Evolutionary conservation across 2,329 filamentous ascomycete species (phyloP), one percentile per base, ranked within the genome.

Genomic region (Acephala macrosclerotiorum): DNA sequence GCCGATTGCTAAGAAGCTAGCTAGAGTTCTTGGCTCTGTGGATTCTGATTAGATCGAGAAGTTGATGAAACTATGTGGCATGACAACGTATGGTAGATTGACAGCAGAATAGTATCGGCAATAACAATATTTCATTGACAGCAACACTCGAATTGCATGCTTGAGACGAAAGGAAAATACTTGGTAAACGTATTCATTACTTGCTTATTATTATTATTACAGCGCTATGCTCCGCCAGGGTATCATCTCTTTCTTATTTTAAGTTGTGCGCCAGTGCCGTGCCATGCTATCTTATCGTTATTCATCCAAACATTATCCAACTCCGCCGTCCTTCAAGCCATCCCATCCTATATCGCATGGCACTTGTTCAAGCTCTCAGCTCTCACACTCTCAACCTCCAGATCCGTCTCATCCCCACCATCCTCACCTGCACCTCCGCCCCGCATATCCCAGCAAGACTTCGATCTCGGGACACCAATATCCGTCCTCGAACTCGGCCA

Each of bases 231-330:
- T 22, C 18, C 12, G 2, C 20, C 5, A 22, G 45, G 49, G 49
- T 53, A 53, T 53, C 49, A n/a, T 53, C 49, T 53, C 25, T 26
- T 16, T 5, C 9, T 16, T 53, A 25, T 29, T 53, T n/a, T 3
- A 29, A 11, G 3, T 53, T 16, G 25, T 11, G 49, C 25, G 22
- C 26, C 4, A 11, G 25, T n/a, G n/a, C n/a, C n/a, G n/a, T n/a
- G n/a, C 49, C 49, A 33, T 53, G 49, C 25, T 53, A 53, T 53
- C 49, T 25, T 53, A 49, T 53, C 49, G 16, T 53, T 29, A 53
- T 29, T 53, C 26, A 29, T 53, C 26, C 49, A 18, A 18, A 29
- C 49, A 53, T 53, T 53, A 53, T 26, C 7, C 38, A 42, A 42
- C 18, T 51, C 16, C 47, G n/a, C 47, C 26, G 11, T n/a, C 49